Percentiles rank a stretch among this genome's conserved stretches.
phyloP scores from a whole-genome alignment of 768 basidiomycete genomes.

The Rhodotorula taiwanensis region DNA sequence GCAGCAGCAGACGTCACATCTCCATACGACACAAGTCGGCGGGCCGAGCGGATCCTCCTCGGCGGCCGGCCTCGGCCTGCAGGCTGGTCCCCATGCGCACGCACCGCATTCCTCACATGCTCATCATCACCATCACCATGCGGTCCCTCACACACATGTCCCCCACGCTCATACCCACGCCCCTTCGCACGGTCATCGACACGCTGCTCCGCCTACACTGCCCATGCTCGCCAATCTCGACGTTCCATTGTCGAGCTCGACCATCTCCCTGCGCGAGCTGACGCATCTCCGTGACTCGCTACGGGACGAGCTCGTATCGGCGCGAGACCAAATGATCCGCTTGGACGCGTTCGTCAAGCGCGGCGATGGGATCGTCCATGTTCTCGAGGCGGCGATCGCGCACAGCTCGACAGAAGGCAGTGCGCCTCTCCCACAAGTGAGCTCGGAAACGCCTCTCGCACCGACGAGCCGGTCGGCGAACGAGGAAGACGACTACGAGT shows the following conservation, averaged over 20 bases:
- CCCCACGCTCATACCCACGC: slow-evolving; percentile 3
- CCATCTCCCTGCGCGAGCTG: slow-evolving; percentile 16
- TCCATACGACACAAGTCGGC: no score
- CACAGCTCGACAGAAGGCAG: not conserved
- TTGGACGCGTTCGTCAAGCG: slow-evolving; percentile 19
- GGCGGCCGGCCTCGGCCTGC: no score
- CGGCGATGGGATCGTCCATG: slow-evolving; percentile 13
- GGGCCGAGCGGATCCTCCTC: no score
- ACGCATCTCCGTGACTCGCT: slow-evolving; percentile 4
- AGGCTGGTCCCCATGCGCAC: not conserved
- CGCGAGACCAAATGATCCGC: slow-evolving; percentile 10
- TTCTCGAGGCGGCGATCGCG: slow-evolving; percentile 8
- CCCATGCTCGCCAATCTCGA: not conserved
- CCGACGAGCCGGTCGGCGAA: no score
- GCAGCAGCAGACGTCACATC: no score
- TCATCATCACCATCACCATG: slow-evolving; percentile 21
- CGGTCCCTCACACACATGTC: slow-evolving; percentile 3
- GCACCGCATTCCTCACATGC: slow-evolving; percentile 4
- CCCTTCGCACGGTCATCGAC: slow-evolving; percentile 5
- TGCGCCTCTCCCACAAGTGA: not conserved
- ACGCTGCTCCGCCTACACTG: not conserved
- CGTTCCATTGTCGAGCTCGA: not conserved
- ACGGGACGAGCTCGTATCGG: not conserved
- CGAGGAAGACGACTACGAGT: slow-evolving; percentile 25
- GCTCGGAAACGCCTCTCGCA: not conserved